Evolutionary conservation across 2,329 filamentous ascomycete species (phyloP).

Genomic region (Rhytidhysteron rufulum): DNA sequence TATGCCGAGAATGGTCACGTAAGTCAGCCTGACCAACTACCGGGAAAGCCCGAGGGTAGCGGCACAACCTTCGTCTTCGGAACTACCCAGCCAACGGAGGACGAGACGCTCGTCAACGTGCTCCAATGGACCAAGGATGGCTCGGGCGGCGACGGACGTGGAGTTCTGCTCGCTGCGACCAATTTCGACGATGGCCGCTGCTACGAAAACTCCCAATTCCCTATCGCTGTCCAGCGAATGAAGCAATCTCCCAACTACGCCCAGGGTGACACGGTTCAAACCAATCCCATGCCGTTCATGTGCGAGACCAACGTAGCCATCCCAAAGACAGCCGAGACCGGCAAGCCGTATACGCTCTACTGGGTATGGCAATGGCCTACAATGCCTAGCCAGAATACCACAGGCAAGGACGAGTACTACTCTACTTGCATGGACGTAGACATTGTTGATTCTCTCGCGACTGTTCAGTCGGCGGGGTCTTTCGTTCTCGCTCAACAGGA

Average conservation of each 20-base stretch:
- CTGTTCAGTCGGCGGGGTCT: slow-evolving; percentile 12
- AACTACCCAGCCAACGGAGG: slow-evolving; percentile 44
- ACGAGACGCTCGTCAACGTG: slow-evolving; percentile 61
- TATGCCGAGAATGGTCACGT: slow-evolving; percentile 52
- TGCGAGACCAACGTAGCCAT: slow-evolving; percentile 81
- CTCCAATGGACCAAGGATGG: slow-evolving; percentile 80
- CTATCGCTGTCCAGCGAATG: slow-evolving; percentile 59
- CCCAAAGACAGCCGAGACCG: slow-evolving; percentile 60
- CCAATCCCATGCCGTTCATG: slow-evolving; percentile 36
- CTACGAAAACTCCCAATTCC: slow-evolving; percentile 64
- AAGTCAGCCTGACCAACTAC: slow-evolving; percentile 34
- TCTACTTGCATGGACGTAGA: slow-evolving; percentile 57
- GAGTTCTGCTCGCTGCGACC: slow-evolving; percentile 69
- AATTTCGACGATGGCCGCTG: slow-evolving; percentile 90
- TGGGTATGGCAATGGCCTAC: slow-evolving; percentile 97
- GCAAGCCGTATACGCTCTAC: slow-evolving; percentile 74
- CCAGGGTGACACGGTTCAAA: slow-evolving; percentile 43
- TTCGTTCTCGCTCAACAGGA: slow-evolving; percentile 38
- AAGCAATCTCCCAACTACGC: slow-evolving; percentile 52
- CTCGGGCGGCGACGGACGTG: slow-evolving; percentile 74
- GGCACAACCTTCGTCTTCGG: slow-evolving; percentile 49
- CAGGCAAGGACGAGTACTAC: slow-evolving; percentile 55
- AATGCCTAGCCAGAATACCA: slow-evolving; percentile 32
- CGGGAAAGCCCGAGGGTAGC: slow-evolving; percentile 40
- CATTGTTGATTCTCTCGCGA: slow-evolving; percentile 35